phyloP scores from a whole-genome alignment of 345 rosid genomes.

The Bruguiera sexangula region DNA sequence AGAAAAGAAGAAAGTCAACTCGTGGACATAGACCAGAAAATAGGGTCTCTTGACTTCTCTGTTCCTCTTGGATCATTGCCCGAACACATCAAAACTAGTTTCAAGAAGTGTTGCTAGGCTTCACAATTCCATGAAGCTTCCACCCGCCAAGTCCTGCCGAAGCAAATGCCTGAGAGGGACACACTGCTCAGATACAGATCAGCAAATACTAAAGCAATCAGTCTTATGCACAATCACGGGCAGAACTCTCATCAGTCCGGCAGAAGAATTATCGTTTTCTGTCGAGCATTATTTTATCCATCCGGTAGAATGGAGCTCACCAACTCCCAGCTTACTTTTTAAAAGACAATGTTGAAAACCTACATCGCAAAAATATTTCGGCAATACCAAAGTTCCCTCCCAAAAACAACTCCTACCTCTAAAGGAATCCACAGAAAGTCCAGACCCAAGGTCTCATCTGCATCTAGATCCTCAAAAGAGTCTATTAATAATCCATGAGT shows the following conservation, averaged over 20 bases:
- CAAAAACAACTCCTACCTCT: too few relatives aligned
- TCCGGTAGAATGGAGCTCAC: too few relatives aligned
- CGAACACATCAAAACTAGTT: neutral
- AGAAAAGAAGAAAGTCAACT: neutral
- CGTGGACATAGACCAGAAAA: neutral
- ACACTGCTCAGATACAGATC: slow-evolving; percentile 14
- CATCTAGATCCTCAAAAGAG: neutral
- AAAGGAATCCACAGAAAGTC: too few relatives aligned
- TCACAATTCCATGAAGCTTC: slow-evolving; percentile 81
- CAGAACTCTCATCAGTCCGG: neutral
- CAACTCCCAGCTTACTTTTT: too few relatives aligned
- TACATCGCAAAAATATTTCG: too few relatives aligned
- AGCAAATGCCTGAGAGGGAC: slow-evolving; percentile 65
- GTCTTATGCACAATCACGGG: neutral
- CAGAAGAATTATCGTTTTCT: neutral
- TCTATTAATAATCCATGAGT: neutral
- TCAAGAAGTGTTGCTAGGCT: slow-evolving; percentile 41
- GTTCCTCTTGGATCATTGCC: neutral
- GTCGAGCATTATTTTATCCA: too few relatives aligned
- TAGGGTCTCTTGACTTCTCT: neutral
- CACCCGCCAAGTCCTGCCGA: slow-evolving; percentile 89
- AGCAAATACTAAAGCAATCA: neutral
- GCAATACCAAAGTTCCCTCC: too few relatives aligned
- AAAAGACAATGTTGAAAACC: too few relatives aligned
- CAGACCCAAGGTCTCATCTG: neutral